phyloP scores from a whole-genome alignment of 2,329 filamentous ascomycete genomes.

The Alternaria burnsii region DNA sequence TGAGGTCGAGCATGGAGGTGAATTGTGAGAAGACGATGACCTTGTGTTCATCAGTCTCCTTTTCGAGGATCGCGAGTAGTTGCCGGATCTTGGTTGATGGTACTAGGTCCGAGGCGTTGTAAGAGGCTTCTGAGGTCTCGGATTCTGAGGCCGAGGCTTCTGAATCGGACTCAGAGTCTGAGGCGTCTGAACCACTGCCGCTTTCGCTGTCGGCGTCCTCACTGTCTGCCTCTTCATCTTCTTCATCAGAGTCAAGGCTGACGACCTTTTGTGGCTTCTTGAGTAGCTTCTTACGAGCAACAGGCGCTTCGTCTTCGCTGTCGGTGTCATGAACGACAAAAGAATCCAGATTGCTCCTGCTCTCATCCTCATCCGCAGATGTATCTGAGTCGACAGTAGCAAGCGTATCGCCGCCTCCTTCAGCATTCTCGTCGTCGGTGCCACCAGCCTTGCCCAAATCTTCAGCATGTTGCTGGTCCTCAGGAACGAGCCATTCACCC shows the following conservation, averaged over 20 bases:
- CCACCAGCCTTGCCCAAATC: constrained; percentile 82
- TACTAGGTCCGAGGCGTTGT: constrained; percentile 59
- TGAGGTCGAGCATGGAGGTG: constrained; percentile 95
- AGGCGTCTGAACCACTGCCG: constrained; percentile 47
- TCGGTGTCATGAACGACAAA: constrained; percentile 51
- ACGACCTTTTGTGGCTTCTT: constrained; percentile 59
- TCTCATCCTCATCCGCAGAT: constrained; percentile 66
- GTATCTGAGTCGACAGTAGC: constrained; percentile 74
- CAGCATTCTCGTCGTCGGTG: constrained; percentile 85
- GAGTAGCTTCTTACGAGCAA: constrained; percentile 33
- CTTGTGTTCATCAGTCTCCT: constrained; percentile 84
- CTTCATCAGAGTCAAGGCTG: constrained; percentile 61
- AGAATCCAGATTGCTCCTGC: constrained; percentile 45
- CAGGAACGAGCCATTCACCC: constrained; percentile 81
- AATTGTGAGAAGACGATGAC: constrained; percentile 99
- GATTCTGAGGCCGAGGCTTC: constrained; percentile 49
- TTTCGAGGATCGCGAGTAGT: constrained; percentile 79
- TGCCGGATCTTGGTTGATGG: constrained; percentile 92
- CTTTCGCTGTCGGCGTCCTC: constrained; percentile 53
- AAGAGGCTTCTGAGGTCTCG: constrained; percentile 54
- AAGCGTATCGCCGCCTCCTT: constrained; percentile 84
- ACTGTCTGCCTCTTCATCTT: constrained; percentile 46
- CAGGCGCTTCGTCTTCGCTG: constrained; percentile 50
- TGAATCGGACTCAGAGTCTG: constrained; percentile 42
- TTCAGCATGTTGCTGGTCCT: constrained; percentile 67